Evolutionary conservation across 768 basidiomycete species (phyloP).

Genomic region (Auriscalpium vulgare): DNA sequence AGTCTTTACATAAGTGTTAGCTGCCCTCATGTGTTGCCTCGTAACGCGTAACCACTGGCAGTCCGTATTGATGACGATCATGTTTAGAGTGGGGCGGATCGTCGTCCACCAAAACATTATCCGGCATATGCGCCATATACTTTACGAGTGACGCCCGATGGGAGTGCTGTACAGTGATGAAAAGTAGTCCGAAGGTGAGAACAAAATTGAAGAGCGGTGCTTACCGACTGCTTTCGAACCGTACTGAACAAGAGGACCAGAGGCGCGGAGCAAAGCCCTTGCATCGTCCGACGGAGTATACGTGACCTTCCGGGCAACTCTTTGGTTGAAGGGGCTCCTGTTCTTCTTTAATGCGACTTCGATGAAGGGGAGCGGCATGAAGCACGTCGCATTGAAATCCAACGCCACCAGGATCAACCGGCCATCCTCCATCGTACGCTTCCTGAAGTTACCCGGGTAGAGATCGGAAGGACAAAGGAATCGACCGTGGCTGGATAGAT

Average conservation of each 20-base stretch:
- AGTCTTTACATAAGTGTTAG: too few relatives aligned
- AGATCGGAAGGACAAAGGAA: not conserved
- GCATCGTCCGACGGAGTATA: not conserved
- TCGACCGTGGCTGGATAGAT: not conserved
- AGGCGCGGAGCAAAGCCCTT: not conserved
- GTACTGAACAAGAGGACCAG: not conserved
- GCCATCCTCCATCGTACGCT: not conserved
- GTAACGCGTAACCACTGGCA: too few relatives aligned
- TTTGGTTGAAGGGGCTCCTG: not conserved
- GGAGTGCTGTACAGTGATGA: too few relatives aligned
- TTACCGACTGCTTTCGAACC: not conserved
- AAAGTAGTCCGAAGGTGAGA: too few relatives aligned
- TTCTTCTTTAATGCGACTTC: not conserved
- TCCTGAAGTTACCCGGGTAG: not conserved
- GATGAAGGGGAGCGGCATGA: conserved; percentile 1
- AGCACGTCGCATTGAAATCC: not conserved
- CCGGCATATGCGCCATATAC: too few relatives aligned
- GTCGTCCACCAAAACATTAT: too few relatives aligned
- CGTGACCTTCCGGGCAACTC: not conserved
- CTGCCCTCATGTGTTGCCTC: too few relatives aligned
- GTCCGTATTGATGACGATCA: too few relatives aligned
- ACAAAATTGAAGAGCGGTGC: not conserved
- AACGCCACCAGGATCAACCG: not conserved
- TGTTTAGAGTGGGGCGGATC: too few relatives aligned
- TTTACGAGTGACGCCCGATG: too few relatives aligned